Conservation (phyloP, 2,329 filamentous ascomycete species). For the Pyricularia grisea region DNA sequence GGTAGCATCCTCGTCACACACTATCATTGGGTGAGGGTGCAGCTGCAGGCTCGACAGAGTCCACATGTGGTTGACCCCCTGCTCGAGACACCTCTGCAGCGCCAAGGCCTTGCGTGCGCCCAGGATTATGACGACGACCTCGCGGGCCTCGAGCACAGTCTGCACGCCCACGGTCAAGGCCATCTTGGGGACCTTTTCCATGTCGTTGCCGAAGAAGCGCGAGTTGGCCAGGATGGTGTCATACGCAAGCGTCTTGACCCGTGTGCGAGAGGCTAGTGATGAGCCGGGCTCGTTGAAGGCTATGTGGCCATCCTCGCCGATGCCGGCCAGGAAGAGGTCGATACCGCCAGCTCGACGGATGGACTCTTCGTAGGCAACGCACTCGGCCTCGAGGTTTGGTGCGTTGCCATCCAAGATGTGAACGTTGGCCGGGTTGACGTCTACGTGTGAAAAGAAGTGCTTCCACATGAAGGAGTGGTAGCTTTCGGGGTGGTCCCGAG, state of each 20-base stretch:
- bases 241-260: slow-evolving; percentile 70
- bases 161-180: slow-evolving; percentile 54
- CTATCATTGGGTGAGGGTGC: slow-evolving; percentile 63
- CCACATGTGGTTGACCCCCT: slow-evolving; percentile 73
- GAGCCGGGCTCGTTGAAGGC: slow-evolving; percentile 77
- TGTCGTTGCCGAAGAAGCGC: slow-evolving; percentile 59
- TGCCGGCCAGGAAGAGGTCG: slow-evolving; percentile 68
- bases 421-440: slow-evolving; percentile 59
- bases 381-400: slow-evolving; percentile 58
- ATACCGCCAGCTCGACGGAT: slow-evolving; percentile 63
- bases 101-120: slow-evolving; percentile 65
- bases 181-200: slow-evolving; percentile 58
- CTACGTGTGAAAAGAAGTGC: slow-evolving; percentile 67
- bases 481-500: slow-evolving; percentile 64
- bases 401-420: slow-evolving; percentile 70
- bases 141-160: slow-evolving; percentile 55
- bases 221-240: slow-evolving; percentile 71
- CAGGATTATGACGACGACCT: slow-evolving; percentile 66
- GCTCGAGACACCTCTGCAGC: slow-evolving; percentile 63
- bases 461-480: slow-evolving; percentile 81
- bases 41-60: slow-evolving; percentile 65
- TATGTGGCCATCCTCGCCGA: slow-evolving; percentile 70
- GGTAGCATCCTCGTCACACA: slow-evolving; percentile 65
- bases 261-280: slow-evolving; percentile 57
- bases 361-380: slow-evolving; percentile 61